A percentile compares a stretch with the other conserved stretches of the same genome.
Evolutionary conservation across 2,329 filamentous ascomycete genomes (phyloP).

Genomic region (Pezicula radicicola): DNA sequence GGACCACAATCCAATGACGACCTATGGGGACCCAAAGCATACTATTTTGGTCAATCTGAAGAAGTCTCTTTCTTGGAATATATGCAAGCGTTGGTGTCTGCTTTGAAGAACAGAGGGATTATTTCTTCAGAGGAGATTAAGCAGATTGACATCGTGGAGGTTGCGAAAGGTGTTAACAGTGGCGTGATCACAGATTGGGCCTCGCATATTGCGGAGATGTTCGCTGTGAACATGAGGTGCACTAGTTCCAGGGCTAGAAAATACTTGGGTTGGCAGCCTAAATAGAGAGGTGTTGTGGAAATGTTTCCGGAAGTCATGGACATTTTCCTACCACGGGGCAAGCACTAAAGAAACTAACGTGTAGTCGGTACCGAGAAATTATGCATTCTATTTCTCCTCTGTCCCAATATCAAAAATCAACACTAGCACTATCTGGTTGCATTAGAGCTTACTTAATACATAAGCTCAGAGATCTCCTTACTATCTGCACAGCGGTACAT

Average conservation of each 20-base stretch:
- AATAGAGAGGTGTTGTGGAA: not conserved
- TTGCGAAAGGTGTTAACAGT: not conserved
- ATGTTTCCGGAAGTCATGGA: constrained; percentile 5
- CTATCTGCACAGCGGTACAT: no score
- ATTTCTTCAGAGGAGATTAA: not conserved
- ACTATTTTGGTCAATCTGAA: constrained; percentile 9
- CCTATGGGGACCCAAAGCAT: constrained; percentile 8
- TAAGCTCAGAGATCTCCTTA: no score
- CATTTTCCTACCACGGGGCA: not conserved
- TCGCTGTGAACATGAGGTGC: constrained; percentile 7
- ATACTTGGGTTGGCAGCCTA: constrained; percentile 5
- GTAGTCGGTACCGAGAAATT: not conserved
- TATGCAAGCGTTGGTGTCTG: constrained; percentile 2
- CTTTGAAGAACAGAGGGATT: constrained; percentile 1
- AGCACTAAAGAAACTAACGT: not conserved
- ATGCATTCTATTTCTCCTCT: not conserved
- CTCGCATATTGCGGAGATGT: constrained; percentile 5
- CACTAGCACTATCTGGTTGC: no score
- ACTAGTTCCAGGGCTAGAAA: constrained; percentile 4
- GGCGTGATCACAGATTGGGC: constrained; percentile 4
- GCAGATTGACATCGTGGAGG: not conserved
- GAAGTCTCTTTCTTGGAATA: constrained; percentile 3
- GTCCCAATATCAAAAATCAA: no score
- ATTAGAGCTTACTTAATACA: no score
- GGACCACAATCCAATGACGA: not conserved